Evolutionary conservation across 495 filamentous ascomycete species (phyloP), one percentile per base, ranked within the genome.

Genomic region (Hyaloscypha hepaticicola): DNA sequence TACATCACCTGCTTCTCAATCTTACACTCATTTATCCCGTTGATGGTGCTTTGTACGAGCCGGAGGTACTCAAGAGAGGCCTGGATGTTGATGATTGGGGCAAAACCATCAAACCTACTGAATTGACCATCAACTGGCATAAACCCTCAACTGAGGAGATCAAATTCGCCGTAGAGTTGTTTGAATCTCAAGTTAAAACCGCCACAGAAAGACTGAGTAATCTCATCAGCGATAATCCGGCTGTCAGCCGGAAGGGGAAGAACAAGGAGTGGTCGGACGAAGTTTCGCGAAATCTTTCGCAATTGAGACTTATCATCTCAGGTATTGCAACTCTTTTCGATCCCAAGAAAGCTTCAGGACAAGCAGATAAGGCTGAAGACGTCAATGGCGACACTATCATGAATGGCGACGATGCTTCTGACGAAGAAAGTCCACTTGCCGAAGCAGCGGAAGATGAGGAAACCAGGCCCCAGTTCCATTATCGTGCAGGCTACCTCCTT

Each of bases 201-300:
- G 82, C 83, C 3, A 74, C 77, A 31, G 62, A 74, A 60, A 84
- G 88, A 34, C 77, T 99, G 1, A 82, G 81, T 49, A 83, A 87
- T 33, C 81, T 99, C 34, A 96, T 91, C 60, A 85, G 88, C 65
- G 88, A 91, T 38, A 85, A 86, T 31, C 91, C 93, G 5, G 88
- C 83, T n/a, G 87, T 97, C 29, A 97, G 93, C 74, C 84, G 94
- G 50, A 92, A 96, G 69, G 95, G 95, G 50, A 96, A 90, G 72
- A 95, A 94, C 58, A 98, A 98, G 75, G 93, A 96, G 69, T 99
- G 95, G 95, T 97, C 93, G 0, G 95, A 99, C 76, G 96, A 98
- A 75, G 88, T 97, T 31, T 91, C 92, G 4, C 80, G 95, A 62
- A 96, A 96, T 73, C 76, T 99, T 53, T 88, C 92, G 3, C 88